Conservation (phyloP, 208 protist genomes). For the Trypanosoma theileri region DNA sequence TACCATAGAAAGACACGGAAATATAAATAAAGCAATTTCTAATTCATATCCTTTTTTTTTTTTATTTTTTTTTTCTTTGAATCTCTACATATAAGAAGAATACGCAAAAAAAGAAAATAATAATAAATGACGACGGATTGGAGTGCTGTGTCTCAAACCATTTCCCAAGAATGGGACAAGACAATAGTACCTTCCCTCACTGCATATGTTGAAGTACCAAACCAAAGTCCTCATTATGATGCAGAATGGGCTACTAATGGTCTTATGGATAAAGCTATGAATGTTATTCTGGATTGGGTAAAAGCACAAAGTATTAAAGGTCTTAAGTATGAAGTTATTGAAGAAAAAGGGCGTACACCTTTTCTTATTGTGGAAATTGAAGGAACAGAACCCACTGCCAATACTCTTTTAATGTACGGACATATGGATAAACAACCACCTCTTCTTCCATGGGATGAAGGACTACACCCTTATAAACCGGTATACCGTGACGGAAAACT, state of each 20-base stretch:
- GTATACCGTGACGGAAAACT: slow-evolving; percentile 86
- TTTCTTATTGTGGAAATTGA: slow-evolving; percentile 86
- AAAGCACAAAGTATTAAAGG: slow-evolving; percentile 74
- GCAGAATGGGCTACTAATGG: slow-evolving; percentile 85
- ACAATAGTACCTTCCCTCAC: slow-evolving; percentile 75
- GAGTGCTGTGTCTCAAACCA: slow-evolving; percentile 42
- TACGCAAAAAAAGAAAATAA: slow-evolving; percentile 6
- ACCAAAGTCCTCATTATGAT: slow-evolving; percentile 93
- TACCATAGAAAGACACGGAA: background rate
- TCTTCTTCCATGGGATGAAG: slow-evolving; percentile 88
- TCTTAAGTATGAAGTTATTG: slow-evolving; percentile 73
- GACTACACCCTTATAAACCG: slow-evolving; percentile 83
- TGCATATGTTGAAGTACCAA: slow-evolving; percentile 92
- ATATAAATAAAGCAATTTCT: background rate
- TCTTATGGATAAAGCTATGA: slow-evolving; percentile 81
- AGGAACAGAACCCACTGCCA: slow-evolving; percentile 49
- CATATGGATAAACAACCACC: slow-evolving; percentile 98
- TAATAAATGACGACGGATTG: slow-evolving; percentile 38
- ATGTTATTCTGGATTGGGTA: slow-evolving; percentile 86
- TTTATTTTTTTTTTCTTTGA: slow-evolving; percentile 15
- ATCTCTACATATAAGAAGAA: slow-evolving; percentile 6
- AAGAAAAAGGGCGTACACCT: slow-evolving; percentile 73
- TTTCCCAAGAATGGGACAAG: slow-evolving; percentile 84
- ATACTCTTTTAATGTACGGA: slow-evolving; percentile 94
- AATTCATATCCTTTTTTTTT: background rate